phyloP scores from a whole-genome alignment of 108 stramenopile species.

The Nitzschia sp. region DNA sequence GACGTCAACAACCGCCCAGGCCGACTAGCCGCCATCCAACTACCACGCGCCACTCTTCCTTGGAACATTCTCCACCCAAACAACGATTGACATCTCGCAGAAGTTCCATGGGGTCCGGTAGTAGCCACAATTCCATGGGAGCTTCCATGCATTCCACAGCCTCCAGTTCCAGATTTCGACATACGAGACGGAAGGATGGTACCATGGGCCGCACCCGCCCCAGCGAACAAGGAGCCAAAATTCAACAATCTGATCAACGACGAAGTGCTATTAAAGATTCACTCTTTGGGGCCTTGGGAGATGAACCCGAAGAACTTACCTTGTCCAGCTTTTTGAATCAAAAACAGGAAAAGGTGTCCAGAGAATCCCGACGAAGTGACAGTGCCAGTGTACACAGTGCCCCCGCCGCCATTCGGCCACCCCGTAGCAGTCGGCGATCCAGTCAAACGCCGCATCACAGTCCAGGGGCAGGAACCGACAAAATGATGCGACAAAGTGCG shows the following conservation, averaged over 20 bases:
- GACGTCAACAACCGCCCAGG: background rate
- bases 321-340: constrained; percentile 9
- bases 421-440: constrained; percentile 5
- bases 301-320: background rate
- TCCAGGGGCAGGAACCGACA: too few relatives aligned
- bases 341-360: background rate
- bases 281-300: constrained; percentile 16
- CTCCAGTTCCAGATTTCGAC: constrained; percentile 1
- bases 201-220: background rate
- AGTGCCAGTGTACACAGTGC: constrained; percentile 18
- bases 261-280: constrained; percentile 24
- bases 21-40: background rate
- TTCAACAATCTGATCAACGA: constrained; percentile 14
- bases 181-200: background rate
- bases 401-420: constrained; percentile 10
- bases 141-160: background rate
- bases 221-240: constrained; percentile 12
- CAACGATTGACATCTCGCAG: background rate
- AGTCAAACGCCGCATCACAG: background rate
- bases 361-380: background rate
- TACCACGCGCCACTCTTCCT: background rate
- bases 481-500: background rate
- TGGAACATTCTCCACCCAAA: background rate
- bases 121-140: background rate
- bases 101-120: background rate